Conservation (phyloP, 2,329 filamentous ascomycete genomes). For the Elsinoe necatrix region DNA sequence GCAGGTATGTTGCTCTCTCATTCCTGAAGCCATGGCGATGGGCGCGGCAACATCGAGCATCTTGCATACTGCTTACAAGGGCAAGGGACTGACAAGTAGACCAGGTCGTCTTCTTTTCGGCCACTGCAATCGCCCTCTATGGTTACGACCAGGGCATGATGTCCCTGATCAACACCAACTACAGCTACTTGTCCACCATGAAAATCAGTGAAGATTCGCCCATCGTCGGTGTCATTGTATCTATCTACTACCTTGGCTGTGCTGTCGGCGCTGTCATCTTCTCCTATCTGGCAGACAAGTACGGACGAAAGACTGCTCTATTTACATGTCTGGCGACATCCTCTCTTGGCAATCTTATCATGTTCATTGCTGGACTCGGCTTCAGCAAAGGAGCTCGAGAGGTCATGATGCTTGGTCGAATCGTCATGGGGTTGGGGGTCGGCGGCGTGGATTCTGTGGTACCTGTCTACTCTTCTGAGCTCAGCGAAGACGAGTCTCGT, state of each 20-base stretch:
- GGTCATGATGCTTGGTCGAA: conserved; percentile 43
- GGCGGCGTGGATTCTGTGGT: conserved; percentile 55
- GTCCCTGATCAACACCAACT: conserved; percentile 48
- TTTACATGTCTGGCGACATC: conserved; percentile 48
- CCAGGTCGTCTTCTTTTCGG: conserved; percentile 45
- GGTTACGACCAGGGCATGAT: conserved; percentile 46
- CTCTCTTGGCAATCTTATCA: conserved; percentile 49
- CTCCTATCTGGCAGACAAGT: conserved; percentile 46
- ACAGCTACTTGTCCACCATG: conserved; percentile 50
- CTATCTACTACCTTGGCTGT: conserved; percentile 56
- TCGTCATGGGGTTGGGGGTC: conserved; percentile 50
- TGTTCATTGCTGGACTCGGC: conserved; percentile 50
- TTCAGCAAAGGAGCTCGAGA: conserved; percentile 35
- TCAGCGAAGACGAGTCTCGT: conserved; percentile 48
- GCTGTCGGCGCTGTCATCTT: conserved; percentile 49
- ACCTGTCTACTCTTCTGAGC: conserved; percentile 50
- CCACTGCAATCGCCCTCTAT: conserved; percentile 48
- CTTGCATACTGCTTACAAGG: neutral
- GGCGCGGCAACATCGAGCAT: neutral
- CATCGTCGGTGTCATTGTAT: conserved; percentile 52
- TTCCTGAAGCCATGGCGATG: neutral
- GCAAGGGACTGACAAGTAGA: conserved; percentile 7
- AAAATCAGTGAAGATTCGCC: conserved; percentile 43
- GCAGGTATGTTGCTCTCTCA: conserved; percentile 20
- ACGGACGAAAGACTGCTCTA: conserved; percentile 48